These are phyloP conservation scores for Avena eriantha DNA, from an alignment of 176 grass and related monocot species.

Conservation along the genomic window DNA sequence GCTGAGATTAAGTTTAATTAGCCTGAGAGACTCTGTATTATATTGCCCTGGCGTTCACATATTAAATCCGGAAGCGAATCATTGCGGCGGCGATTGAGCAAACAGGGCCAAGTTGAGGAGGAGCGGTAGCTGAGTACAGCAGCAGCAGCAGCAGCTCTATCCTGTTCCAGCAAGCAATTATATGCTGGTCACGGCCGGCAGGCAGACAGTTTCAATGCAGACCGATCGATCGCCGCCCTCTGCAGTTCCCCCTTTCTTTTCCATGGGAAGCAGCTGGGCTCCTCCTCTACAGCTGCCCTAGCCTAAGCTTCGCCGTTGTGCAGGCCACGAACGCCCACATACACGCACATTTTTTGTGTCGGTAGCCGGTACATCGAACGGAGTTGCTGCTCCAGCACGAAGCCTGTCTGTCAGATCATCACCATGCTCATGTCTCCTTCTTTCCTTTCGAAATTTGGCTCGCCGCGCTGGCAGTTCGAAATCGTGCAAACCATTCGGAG, in stretches of 20 bases:
- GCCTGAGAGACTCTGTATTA: background rate
- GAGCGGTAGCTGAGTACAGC: background rate
- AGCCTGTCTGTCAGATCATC: background rate
- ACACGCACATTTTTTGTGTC: conserved; percentile 10
- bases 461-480: background rate
- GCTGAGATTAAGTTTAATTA: background rate
- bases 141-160: too few relatives aligned
- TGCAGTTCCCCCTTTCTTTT: background rate
- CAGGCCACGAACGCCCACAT: background rate
- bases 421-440: too few relatives aligned
- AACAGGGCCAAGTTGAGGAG: background rate
- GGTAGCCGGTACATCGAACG: conserved; percentile 23
- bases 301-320: background rate
- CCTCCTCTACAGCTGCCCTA: too few relatives aligned
- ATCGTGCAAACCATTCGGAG: conserved; percentile 6
- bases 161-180: background rate
- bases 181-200: background rate
- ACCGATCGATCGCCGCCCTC: background rate
- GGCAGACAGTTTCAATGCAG: background rate
- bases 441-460: too few relatives aligned
- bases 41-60: background rate
- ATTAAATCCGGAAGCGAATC: background rate
- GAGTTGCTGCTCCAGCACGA: background rate
- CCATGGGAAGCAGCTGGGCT: background rate
- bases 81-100: background rate